Base-by-base conservation (phyloP, 2,329 filamentous ascomycete species). In the Daldinia sp. region DNA sequence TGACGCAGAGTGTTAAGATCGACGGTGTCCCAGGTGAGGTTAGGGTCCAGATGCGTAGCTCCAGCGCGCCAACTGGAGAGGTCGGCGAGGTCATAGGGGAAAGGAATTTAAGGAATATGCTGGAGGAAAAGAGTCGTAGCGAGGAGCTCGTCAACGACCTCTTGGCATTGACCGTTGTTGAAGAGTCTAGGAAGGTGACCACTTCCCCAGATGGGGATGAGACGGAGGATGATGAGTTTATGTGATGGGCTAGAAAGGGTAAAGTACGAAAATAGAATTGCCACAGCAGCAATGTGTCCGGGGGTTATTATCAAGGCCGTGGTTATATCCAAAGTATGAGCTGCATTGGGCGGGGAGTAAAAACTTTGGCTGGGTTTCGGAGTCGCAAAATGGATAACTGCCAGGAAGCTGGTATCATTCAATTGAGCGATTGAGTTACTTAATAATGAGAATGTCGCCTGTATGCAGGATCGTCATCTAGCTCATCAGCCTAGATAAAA, bases 1-100 rank as follows among this genome's bases (percentile, higher is more conserved):
- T 75, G 1, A 75, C 79, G 17, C 80, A 79, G 39, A 82, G 78
- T 29, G 77, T 87, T 1, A 77, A 82, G 29, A 79, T 87, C 19
- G 84, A 87, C 58, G 85, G 85, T 47, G 81, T 87, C 8, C 77
- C 80, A 11, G 85, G 83, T 13, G 84, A 87, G 64, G 81, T 87
- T 21, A 82, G 83, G 67, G 83, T 87, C 7, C 80, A 84, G 66
- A 79, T 86, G 5, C 80, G 82, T 15, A 74, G 72, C 61, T 69
- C 74, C 13, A 75, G 71, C 60, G 72, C 71, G 8, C 72, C 70
- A 0, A 68, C 70, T 0, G 68, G 57, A 23, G 69, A 66, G 41
- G 63, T 55, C 9, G 61, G 49, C 6, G 63, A 63, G 25, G 61
- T 63, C 5, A 57, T 61, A 23, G 62, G 56, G 17, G 57, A 21